Evolutionary conservation across 257 asterid genomes (phyloP), one percentile per base, ranked within the genome.

Genomic region (Gentiana straminea): DNA sequence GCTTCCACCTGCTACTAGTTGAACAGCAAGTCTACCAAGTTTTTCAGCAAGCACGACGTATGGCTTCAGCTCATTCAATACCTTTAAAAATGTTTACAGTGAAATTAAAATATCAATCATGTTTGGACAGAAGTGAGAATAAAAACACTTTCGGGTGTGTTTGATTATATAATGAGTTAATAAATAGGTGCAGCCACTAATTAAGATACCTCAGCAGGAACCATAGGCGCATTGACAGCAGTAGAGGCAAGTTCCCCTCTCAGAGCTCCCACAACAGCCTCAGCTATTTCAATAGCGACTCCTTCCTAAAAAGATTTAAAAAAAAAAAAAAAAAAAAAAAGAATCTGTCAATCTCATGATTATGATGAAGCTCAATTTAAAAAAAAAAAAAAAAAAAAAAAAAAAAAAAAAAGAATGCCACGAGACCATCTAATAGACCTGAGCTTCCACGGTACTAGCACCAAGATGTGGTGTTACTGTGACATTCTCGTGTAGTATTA

Each of bases 211-310:
- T 90, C 76, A 62, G 94, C 89, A 62, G 96, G 86, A 79, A 90
- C 96, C 97, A 90, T 90, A 34, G 96, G 97, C 38, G 96, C 97
- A 55, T 90, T 90, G 57, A 90, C 97, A 56, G 97, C 96, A 58
- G 97, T 90, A 49, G 97, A 83, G 55, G 97, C 82, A 68, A 90
- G 96, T 78, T 90, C 97, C 57, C 97, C 97, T 56, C 76, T 83
- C 79, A 90, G 65, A 13, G 97, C 97, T 52, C 97, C 97, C 52
- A 90, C 94, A 61, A 90, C 96, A 49, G 97, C 97, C 73, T 90
- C 97, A 58, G 97, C 97, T 41, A 90, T 80, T 80, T 90, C 97
- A 77, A 90, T 81, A 55, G 97, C 96, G 53, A 90, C 97, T 37
- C 91, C 97, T 82, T 90, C 97, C 97, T 90, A 82, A 33, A 15